Base-by-base conservation (phyloP, 1,139 yeast species). In the Yamadazyma triangularis region DNA sequence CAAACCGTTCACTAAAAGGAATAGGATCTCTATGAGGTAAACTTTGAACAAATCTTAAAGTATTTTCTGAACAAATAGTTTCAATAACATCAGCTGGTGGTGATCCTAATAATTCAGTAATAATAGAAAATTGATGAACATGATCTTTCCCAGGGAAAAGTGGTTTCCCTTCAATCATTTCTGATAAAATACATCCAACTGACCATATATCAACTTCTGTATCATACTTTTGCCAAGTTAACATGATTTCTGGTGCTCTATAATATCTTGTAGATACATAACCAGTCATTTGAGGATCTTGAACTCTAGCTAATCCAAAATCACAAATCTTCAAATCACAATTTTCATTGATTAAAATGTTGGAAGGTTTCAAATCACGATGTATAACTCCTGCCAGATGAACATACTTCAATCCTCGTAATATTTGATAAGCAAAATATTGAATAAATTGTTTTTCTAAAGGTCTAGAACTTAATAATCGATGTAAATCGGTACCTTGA, bases 191-290 rank as follows among this genome's bases (percentile, higher is more conserved):
- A 63, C 99, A 91, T 12, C 97, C 99, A n/a, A 95, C 96, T 12
- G 95, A 84, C 99, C 99, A 91, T 49, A 91, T 84, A 58, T 91
- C 99, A 25, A 93, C 98, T 60, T 91, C 97, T n/a, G 88, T 83
- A 54, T 91, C 97, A 63, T 91, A 91, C 58, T 93, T 89, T 59
- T 91, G 99, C 99, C 99, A 91, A 15, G 97, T 89, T 45, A 91
- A 73, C 99, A 91, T 91, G 58, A 91, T 91, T 60, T 91, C 99
- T 2, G 98, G 99, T 0, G 98, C 99, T 44, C 99, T 74, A 59
- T 91, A 91, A 69, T 91, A 93, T 50, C 99, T 66, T 3, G 99
- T 91, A 13, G 95, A 83, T 12, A 91, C 98, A 57, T 91, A 91
- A 20, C 98, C 99, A 1, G 98, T 91, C 98, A 91, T 91, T 58